Base-by-base conservation (phyloP, 768 basidiomycete species). In the Suillus brevipes region DNA sequence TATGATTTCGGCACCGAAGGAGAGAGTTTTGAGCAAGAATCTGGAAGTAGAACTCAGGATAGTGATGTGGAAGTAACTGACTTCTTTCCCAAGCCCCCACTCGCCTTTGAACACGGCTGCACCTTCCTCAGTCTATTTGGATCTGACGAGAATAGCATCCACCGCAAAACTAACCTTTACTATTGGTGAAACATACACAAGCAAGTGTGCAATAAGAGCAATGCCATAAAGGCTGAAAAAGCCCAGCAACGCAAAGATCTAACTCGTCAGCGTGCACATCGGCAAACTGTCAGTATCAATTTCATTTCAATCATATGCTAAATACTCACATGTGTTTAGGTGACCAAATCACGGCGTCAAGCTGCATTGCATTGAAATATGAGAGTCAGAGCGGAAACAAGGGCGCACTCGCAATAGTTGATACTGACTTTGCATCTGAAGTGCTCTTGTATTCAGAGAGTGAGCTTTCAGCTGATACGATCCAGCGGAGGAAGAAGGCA, bases 181-280 rank as follows among this genome's bases (percentile, higher is more conserved):
- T 61, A 61, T 43, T 43, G 36, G n/a, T 3, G 40, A 12, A 61
- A 61, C 16, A 13, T 61, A 18, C 12, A 37, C 23, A 31, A 75
- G 74, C 60, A 74, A 75, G 70, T 75, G 60, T 45, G 70, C 13
- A 58, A 10, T 4, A 18, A 37, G 20, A 58, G 36, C 10, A 20
- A 58, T 36, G 36, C 57, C 12, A 12, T 16, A 40, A 58, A 58
- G 36, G 36, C 42, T 23, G 34, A n/a, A n/a, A 58, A 58, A 14
- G 18, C 36, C 23, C 20, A 25, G 14, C 12, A 58, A 40, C n/a
- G 42, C 16, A 36, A 58, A 23, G 34, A 37, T 36, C n/a, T 20
- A 31, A 58, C 14, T 38, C 34, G 18, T 38, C 36, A 23, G 14
- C 36, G 13, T 31, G 57, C 57, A 37, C 36, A 18, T 20, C 18